phyloP scores from a whole-genome alignment of 2,329 filamentous ascomycete species.

The Talaromyces sp. region DNA sequence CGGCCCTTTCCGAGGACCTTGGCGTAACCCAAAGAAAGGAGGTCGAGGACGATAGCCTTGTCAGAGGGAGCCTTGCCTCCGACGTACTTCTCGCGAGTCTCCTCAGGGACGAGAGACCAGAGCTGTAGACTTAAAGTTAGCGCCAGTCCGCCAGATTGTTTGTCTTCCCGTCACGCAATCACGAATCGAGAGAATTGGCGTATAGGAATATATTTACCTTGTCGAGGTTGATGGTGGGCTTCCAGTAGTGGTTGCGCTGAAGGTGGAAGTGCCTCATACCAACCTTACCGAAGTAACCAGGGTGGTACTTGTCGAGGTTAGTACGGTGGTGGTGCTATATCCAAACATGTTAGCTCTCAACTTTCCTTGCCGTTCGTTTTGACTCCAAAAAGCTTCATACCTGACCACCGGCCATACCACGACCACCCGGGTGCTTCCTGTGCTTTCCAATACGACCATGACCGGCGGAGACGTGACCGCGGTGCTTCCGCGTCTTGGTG shows the following conservation, averaged over 20 bases:
- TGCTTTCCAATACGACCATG: slow-evolving; percentile 99
- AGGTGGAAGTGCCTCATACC: slow-evolving; percentile 97
- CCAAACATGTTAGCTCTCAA: background rate
- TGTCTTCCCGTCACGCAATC: background rate
- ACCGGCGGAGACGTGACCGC: slow-evolving; percentile 97
- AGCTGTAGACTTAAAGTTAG: slow-evolving; percentile 53
- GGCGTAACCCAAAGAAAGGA: slow-evolving; percentile 93
- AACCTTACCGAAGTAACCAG: slow-evolving; percentile 99
- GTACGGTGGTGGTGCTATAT: slow-evolving; percentile 90
- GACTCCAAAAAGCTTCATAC: slow-evolving; percentile 3
- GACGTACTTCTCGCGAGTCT: slow-evolving; percentile 91
- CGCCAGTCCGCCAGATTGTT: background rate
- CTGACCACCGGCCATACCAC: slow-evolving; percentile 87
- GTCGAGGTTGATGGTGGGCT: slow-evolving; percentile 97
- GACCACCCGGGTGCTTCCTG: slow-evolving; percentile 80
- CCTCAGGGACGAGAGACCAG: slow-evolving; percentile 87
- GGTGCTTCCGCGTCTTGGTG: slow-evolving; percentile 52
- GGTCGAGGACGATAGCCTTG: slow-evolving; percentile 95
- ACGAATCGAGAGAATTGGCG: background rate
- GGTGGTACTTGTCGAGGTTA: slow-evolving; percentile 90
- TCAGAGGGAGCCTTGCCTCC: slow-evolving; percentile 69
- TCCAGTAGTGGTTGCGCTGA: slow-evolving; percentile 94
- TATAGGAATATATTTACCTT: slow-evolving; percentile 61
- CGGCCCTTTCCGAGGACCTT: slow-evolving; percentile 99
- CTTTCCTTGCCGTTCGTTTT: background rate